phyloP scores from a whole-genome alignment of 78 protist species.

The slime mould (Dictyostelium discoideum) region dicty_2.7 NC_007089.4:2549001-2549500 shows the following conservation, averaged over 20 bases:
- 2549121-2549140: conserved; percentile 92
- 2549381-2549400: conserved; percentile 90
- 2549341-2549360: conserved; percentile 93
- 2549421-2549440: conserved; percentile 99
- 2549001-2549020: conserved; percentile 26
- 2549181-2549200: conserved; percentile 87
- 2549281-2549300: conserved; percentile 80
- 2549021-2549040: background rate
- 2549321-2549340: conserved; percentile 99
- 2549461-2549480: conserved; percentile 89
- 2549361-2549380: conserved; percentile 92
- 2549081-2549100: conserved; percentile 83
- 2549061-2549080: conserved; percentile 46
- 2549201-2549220: conserved; percentile 97
- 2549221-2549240: conserved; percentile 98
- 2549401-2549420: conserved; percentile 95
- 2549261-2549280: conserved; percentile 88
- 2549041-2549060: conserved; percentile 82
- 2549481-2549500: conserved; percentile 89
- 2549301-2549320: conserved; percentile 98
- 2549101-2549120: conserved; percentile 93
- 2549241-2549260: conserved; percentile 81
- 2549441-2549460: conserved; percentile 99
- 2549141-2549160: conserved; percentile 85
- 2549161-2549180: conserved; percentile 60